phyloP scores from a whole-genome alignment of 495 filamentous ascomycete species.

The Neurospora hispaniola region DNA sequence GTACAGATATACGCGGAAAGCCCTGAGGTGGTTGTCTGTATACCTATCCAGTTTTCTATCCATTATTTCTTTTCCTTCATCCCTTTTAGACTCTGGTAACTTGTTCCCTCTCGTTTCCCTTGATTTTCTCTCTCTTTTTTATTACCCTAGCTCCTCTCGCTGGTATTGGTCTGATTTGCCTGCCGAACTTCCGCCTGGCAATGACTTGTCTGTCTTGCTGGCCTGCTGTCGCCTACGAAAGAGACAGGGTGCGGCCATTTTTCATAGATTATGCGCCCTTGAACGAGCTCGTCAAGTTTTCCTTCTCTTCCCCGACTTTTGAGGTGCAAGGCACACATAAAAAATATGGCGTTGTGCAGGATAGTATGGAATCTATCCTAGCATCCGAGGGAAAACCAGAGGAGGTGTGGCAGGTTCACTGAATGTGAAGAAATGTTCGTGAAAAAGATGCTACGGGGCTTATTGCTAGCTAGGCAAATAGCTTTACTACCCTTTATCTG shows the following conservation, averaged over 20 bases:
- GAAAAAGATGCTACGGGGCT: background rate
- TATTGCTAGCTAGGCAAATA: background rate
- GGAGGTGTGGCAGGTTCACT: background rate
- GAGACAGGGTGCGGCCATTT: background rate
- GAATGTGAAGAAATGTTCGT: background rate
- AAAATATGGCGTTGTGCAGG: background rate
- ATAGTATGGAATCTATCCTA: background rate
- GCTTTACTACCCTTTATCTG: background rate
- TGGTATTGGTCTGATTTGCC: background rate
- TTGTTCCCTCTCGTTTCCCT: background rate
- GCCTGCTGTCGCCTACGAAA: background rate
- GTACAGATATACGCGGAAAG: background rate
- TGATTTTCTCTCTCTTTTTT: background rate
- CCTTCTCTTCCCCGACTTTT: background rate
- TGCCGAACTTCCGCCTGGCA: background rate
- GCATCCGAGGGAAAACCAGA: background rate
- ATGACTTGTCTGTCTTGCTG: background rate
- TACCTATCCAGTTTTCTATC: background rate
- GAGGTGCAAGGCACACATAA: background rate
- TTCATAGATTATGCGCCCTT: background rate
- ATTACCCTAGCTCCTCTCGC: background rate
- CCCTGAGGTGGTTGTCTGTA: background rate
- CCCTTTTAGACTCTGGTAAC: background rate
- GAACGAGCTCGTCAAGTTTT: background rate
- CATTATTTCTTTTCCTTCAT: background rate